phyloP scores from a whole-genome alignment of 352 stramenopile species.

The Nothophytophthora sp. region DNA sequence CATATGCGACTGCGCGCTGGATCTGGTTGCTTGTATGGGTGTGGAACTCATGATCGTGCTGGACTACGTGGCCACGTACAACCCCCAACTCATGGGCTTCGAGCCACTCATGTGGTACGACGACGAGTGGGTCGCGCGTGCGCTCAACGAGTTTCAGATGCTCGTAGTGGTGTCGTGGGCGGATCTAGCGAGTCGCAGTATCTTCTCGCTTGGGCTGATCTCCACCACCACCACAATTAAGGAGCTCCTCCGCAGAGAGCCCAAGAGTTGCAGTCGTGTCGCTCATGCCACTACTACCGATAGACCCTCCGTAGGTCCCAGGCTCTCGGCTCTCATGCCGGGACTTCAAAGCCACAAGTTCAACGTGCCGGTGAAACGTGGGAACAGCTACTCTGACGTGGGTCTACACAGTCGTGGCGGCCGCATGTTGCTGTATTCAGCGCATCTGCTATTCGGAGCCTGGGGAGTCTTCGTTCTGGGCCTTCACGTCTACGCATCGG shows the following conservation, averaged over 20 bases:
- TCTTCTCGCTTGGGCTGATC: constrained; percentile 23
- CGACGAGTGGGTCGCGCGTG: constrained; percentile 28
- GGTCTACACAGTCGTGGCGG: neutral
- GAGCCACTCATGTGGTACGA: constrained; percentile 17
- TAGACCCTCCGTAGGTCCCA: too few species aligned
- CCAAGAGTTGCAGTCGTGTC: constrained; percentile 2
- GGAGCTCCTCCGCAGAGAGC: constrained; percentile 9
- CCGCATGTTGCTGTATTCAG: constrained; percentile 1
- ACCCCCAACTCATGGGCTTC: constrained; percentile 13
- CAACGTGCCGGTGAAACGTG: too few species aligned
- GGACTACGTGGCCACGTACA: constrained; percentile 15
- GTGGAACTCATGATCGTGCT: constrained; percentile 10
- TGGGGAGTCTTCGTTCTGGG: constrained; percentile 21
- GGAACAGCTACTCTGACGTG: neutral
- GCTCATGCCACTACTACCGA: neutral
- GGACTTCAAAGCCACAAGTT: too few species aligned
- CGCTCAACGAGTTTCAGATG: constrained; percentile 27
- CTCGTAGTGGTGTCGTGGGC: constrained; percentile 24
- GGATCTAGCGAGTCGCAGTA: constrained; percentile 17
- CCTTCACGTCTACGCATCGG: constrained; percentile 19
- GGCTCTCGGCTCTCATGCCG: too few species aligned
- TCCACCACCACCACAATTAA: constrained; percentile 28
- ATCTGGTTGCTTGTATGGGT: constrained; percentile 21
- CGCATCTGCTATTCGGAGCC: constrained; percentile 4
- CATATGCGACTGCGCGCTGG: constrained; percentile 16